phyloP scores from a whole-genome alignment of 2,329 filamentous ascomycete genomes.

The Epichloe sibirici region DNA sequence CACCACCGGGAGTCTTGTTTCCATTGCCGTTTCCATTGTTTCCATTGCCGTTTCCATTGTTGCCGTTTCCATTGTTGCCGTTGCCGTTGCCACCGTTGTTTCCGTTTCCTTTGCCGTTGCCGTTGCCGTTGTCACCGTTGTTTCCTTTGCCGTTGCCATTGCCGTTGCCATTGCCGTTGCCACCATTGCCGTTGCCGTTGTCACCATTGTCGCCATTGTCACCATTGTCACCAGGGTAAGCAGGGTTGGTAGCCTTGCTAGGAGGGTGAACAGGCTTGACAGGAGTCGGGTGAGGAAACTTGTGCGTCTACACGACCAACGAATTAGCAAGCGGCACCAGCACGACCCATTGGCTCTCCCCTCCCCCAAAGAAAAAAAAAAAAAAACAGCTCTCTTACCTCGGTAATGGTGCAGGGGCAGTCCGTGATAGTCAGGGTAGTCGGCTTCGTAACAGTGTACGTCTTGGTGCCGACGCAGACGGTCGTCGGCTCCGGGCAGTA shows the following conservation, averaged over 20 bases:
- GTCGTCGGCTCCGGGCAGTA: conserved; percentile 37
- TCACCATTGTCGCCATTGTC: too few species aligned
- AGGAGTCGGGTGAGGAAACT: conserved; percentile 3
- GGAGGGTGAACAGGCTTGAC: neutral
- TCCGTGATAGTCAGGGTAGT: conserved; percentile 42
- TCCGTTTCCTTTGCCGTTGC: too few species aligned
- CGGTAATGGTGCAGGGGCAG: conserved; percentile 37
- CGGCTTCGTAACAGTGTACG: conserved; percentile 42
- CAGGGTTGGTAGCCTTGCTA: neutral
- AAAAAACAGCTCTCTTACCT: conserved; percentile 14
- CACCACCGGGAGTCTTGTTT: neutral
- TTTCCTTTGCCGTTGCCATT: too few species aligned
- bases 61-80: too few species aligned
- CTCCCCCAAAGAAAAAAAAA: too few species aligned
- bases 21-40: too few species aligned
- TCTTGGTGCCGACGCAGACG: conserved; percentile 36
- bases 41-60: too few species aligned
- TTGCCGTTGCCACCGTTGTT: too few species aligned
- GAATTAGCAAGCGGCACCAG: neutral
- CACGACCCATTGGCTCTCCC: neutral
- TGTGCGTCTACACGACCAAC: neutral
- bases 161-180: too few species aligned
- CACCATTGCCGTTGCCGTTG: too few species aligned
- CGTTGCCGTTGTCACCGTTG: too few species aligned
- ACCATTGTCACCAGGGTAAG: neutral